A percentile compares a stretch with the other conserved stretches of the same genome.
phyloP scores from a whole-genome alignment of 345 rosid genomes.

The Hibiscus tridactylites region DNA sequence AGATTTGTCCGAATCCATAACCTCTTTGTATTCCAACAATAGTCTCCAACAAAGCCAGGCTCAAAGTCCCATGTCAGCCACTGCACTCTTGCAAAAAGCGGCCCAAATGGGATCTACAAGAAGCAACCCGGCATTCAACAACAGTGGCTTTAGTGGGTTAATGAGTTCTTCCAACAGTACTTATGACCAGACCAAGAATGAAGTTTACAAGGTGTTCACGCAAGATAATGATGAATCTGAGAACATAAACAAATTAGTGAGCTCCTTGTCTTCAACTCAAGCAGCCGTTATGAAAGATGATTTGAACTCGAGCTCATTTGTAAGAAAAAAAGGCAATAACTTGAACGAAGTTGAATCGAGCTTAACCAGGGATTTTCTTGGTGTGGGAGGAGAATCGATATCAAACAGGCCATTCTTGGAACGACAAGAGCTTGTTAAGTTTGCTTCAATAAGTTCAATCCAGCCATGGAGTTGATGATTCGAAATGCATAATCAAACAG shows the following conservation, averaged over 20 bases:
- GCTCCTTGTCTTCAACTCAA: conserved; percentile 12
- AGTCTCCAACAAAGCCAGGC: conserved; percentile 8
- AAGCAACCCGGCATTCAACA: conserved; percentile 18
- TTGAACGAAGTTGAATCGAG: conserved; percentile 20
- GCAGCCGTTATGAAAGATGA: background rate
- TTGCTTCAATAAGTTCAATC: conserved; percentile 24
- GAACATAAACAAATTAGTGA: conserved; percentile 5
- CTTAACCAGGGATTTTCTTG: conserved; percentile 65
- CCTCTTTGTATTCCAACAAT: conserved; percentile 20
- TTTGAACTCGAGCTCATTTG: too few relatives aligned
- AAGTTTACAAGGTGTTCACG: conserved; percentile 2
- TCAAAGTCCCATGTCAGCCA: conserved; percentile 55
- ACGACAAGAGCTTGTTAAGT: conserved; percentile 33
- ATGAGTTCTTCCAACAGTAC: conserved; percentile 4
- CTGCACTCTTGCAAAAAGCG: conserved; percentile 74
- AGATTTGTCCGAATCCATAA: conserved; percentile 19
- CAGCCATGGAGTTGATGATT: conserved; percentile 13
- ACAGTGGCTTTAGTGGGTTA: conserved; percentile 23
- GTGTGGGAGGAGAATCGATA: conserved; percentile 32
- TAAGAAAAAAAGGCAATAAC: background rate
- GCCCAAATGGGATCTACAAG: conserved; percentile 83
- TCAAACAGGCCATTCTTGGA: conserved; percentile 21
- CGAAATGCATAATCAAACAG: background rate
- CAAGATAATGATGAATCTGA: background rate
- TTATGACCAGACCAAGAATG: conserved; percentile 1